Evolutionary conservation across 2,329 filamentous ascomycete species (phyloP).

Genomic region (Talaromyces sp.): DNA sequence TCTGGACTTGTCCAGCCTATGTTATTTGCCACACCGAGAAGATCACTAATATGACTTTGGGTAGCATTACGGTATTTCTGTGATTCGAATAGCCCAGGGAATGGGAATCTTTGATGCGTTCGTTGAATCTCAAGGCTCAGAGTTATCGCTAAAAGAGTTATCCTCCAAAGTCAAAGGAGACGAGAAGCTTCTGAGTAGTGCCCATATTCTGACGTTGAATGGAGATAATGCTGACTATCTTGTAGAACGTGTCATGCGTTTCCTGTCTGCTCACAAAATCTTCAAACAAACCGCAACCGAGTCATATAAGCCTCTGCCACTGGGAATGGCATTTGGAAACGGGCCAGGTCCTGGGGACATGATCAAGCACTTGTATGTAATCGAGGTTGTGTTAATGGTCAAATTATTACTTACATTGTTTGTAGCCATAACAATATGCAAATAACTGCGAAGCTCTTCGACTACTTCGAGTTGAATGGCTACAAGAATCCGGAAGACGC

Average conservation of each 20-base stretch:
- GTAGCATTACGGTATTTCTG: constrained; percentile 1
- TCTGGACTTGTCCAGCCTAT: neutral
- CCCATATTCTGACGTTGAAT: neutral
- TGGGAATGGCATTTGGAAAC: constrained; percentile 12
- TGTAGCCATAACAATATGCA: constrained; percentile 12
- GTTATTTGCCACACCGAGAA: no score
- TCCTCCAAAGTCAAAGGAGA: constrained; percentile 2
- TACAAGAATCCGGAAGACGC: constrained; percentile 26
- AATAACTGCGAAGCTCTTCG: constrained; percentile 15
- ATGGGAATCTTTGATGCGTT: constrained; percentile 6
- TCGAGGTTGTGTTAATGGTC: neutral
- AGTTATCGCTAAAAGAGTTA: neutral
- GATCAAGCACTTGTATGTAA: constrained; percentile 19
- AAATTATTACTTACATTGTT: neutral
- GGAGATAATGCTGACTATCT: neutral
- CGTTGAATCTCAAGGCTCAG: neutral
- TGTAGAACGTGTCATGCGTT: neutral
- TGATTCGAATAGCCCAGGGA: constrained; percentile 1
- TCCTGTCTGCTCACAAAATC: neutral
- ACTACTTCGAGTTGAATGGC: constrained; percentile 22
- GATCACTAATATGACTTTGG: neutral
- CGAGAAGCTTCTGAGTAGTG: neutral
- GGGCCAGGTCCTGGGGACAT: constrained; percentile 9
- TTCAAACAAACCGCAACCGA: neutral
- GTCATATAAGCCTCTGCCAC: constrained; percentile 6